Base-by-base conservation (phyloP, 2,329 filamentous ascomycete genomes). In the Aspergillus hortae region DNA sequence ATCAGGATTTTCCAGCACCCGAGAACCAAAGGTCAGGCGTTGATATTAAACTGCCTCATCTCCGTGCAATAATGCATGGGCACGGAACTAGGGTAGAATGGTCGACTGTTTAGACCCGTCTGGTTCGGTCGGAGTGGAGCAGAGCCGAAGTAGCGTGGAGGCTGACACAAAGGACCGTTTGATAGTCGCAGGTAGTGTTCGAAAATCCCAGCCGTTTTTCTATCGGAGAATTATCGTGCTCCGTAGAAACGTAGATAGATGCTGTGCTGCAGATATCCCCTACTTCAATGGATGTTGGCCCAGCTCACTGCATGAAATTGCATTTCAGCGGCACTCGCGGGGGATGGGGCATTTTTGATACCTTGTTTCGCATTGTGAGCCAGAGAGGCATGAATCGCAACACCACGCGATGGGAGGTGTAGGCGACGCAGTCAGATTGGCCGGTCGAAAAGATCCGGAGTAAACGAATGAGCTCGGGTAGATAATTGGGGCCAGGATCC, bases 1-100 rank as follows among this genome's bases (percentile, higher is more conserved):
- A 49, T 53, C 48, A 59, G 56, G 59, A 56, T 54, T 55, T 59
- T 55, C 58, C 56, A 57, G 54, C 50, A 51, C 53, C 53, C 55
- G 48, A 52, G 46, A 52, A 55, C 55, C 56, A 58, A 55, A 57
- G 53, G 45, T 57, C 56, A 53, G 58, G 53, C 45, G 44, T 51
- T 50, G 54, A 58, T 58, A 56, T 54, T 57, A 59, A 51, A 50
- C 44, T 48, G 44, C 52, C 44, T 55, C 49, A 52, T 61, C 46
- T 56, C 52, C 48, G 51, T 52, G 27, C 23, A 23, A 23, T 36
- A 49, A 46, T 49, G 46, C 46, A 40, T 51, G 52, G 48, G 56
- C 46, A 49, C 52, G 27, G 41, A 36, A 48, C 44, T 42, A 44
- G 42, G 44, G 48, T 42, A 49, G 51, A 44, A 46, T 46, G 47